A percentile compares a stretch with the other conserved stretches of the same genome.
Evolutionary conservation across 495 filamentous ascomycete genomes (phyloP).

Genomic region (Cryomyces antarcticus): DNA sequence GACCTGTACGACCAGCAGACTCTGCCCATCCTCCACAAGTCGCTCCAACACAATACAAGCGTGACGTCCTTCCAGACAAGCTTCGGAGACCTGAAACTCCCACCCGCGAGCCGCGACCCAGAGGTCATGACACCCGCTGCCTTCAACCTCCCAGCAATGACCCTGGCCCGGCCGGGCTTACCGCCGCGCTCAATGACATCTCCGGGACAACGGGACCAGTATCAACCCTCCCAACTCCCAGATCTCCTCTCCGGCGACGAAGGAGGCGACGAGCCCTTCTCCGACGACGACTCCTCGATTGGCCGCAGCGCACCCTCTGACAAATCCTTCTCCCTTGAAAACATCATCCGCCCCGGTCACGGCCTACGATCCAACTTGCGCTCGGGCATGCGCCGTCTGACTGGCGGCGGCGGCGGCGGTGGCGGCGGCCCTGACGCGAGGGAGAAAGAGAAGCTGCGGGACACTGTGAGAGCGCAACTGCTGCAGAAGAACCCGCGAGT

Average conservation of each 20-base stretch:
- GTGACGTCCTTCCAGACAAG: conserved; percentile 73
- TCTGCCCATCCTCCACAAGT: conserved; percentile 73
- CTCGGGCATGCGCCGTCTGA: conserved; percentile 13
- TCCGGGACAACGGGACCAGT: conserved; percentile 1
- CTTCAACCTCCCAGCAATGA: conserved; percentile 17
- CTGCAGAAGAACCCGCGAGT: conserved; percentile 18
- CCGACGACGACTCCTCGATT: conserved; percentile 18
- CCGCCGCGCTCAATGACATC: conserved; percentile 21
- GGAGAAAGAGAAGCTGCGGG: conserved; percentile 11
- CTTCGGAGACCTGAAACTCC: conserved; percentile 36
- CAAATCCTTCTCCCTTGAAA: background rate
- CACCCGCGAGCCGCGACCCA: conserved; percentile 19
- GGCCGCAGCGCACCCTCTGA: conserved; percentile 11
- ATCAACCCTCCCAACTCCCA: background rate
- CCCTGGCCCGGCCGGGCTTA: conserved; percentile 13
- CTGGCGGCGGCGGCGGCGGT: conserved; percentile 7
- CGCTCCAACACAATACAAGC: conserved; percentile 47
- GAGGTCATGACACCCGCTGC: conserved; percentile 43
- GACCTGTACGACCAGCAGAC: conserved; percentile 89
- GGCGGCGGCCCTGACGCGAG: conserved; percentile 3
- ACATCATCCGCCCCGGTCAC: background rate
- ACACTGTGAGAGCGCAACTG: conserved; percentile 8
- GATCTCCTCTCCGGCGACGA: background rate
- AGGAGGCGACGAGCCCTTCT: conserved; percentile 17
- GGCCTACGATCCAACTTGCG: conserved; percentile 5